Evolutionary conservation across 129 eudicot genomes (phyloP).

Genomic region (Chrysanthemum makinoi): DNA sequence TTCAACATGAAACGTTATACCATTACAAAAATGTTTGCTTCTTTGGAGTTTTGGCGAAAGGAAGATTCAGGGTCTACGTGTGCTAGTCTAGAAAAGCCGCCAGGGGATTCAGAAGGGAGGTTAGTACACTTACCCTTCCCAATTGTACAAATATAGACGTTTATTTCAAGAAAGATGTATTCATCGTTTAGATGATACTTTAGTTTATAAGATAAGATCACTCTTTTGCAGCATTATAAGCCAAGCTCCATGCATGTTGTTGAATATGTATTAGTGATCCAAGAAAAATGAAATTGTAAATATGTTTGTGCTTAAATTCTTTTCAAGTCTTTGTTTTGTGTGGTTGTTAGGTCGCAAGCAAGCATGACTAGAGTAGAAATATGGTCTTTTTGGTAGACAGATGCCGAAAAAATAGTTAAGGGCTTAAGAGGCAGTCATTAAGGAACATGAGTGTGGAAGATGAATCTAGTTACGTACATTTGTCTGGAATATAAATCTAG

Average conservation of each 20-base stretch:
- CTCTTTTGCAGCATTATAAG: not conserved
- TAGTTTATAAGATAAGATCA: constrained; percentile 1
- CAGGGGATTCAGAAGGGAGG: too few species aligned
- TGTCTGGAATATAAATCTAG: constrained; percentile 22
- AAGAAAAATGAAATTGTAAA: not conserved
- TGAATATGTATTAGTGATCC: too few species aligned
- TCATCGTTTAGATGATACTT: not conserved
- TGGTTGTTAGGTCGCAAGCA: too few species aligned
- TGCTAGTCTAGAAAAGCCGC: too few species aligned
- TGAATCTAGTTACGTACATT: constrained; percentile 20
- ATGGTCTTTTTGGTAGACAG: not conserved
- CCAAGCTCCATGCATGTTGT: not conserved
- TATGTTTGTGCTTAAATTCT: not conserved
- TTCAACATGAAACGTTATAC: too few species aligned
- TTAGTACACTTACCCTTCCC: too few species aligned
- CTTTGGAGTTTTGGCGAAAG: too few species aligned
- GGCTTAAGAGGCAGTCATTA: not conserved
- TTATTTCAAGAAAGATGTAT: too few species aligned
- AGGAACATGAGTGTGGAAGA: constrained; percentile 1
- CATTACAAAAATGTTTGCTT: too few species aligned
- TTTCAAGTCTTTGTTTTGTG: not conserved
- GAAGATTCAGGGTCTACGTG: too few species aligned
- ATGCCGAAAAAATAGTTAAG: not conserved
- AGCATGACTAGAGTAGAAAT: too few species aligned
- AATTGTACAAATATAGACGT: too few species aligned